phyloP scores from a whole-genome alignment of 192 early-diverging fungal genomes.

The Backusella macrospora region DNA sequence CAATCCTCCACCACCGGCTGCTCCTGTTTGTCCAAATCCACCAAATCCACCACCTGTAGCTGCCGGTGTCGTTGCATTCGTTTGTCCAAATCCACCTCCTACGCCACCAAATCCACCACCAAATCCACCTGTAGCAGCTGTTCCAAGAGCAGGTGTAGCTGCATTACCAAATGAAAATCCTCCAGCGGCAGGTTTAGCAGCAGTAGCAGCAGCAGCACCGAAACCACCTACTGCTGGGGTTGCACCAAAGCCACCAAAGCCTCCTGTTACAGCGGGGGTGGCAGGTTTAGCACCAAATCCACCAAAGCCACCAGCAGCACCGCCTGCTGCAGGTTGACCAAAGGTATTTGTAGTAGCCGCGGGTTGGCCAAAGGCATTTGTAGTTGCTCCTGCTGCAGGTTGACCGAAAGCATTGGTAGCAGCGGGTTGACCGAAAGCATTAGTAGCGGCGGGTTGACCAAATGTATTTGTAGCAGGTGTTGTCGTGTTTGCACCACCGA shows the following conservation, averaged over 20 bases:
- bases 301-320: constrained; percentile 26
- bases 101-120: constrained; percentile 1
- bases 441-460: constrained; percentile 9
- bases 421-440: constrained; percentile 10
- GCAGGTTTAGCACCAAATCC: background rate
- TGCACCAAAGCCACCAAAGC: constrained; percentile 36
- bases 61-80: background rate
- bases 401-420: constrained; percentile 23
- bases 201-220: constrained; percentile 31
- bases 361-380: constrained; percentile 18
- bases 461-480: constrained; percentile 5
- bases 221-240: constrained; percentile 45
- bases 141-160: background rate
- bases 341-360: constrained; percentile 14
- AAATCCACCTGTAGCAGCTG: constrained; percentile 36
- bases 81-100: background rate
- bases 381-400: constrained; percentile 6
- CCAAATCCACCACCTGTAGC: background rate
- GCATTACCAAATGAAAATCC: too few relatives aligned
- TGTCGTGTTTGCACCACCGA: background rate
- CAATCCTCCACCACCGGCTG: background rate
- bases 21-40: background rate
- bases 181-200: constrained; percentile 33
- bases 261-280: constrained; percentile 8
- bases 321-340: constrained; percentile 30